Evolutionary conservation across 2,329 filamentous ascomycete genomes (phyloP), one percentile per base, ranked within the genome.

Genomic region (Trematosphaeria pertusa): DNA sequence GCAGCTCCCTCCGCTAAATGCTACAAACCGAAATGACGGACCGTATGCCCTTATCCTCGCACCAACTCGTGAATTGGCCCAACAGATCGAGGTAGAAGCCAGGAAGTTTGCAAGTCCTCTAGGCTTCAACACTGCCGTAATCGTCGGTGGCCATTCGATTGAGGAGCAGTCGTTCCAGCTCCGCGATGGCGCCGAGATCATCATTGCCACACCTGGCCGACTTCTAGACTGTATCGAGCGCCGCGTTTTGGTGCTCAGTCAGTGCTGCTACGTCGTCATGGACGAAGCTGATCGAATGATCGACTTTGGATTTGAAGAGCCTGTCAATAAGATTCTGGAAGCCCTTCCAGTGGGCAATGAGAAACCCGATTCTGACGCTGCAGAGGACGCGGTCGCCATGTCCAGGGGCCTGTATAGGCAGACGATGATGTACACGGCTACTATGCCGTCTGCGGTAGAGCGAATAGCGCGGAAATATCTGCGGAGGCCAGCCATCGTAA

Each of bases 351-450:
- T 96, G 6, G 81, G 82, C 38, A 97, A 99, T 73, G 90, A 96
- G 73, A 99, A 97, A 73, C 94, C 94, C 0, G 94, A 99, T 72
- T 88, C 84, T 0, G 93, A 97, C 10, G 90, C 89, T 42, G 94
- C 94, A 5, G 94, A 99, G 72, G 84, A 97, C 66, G 80, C 89
- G 0, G 78, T 82, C 46, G 85, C 87, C n/a, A 97, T 97, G 93
- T 87, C 86, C 61, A 82, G 84, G 47, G 88, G 88, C 62, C 76
- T 96, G 1, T 97, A 97, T 76, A 82, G 94, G 48, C 93, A 99
- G 73, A 99, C 94, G 0, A 99, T 99, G 94, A 99, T 99, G 94
- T 99, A 97, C 84, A 97, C 94, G 56, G 94, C 94, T 42, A 99
- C 94, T 20, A 99, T 99, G 94, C 92, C 94, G 1, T 77, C 89